phyloP scores from a whole-genome alignment of 202 grass and related monocot genomes.

The Sporobolus alterniflorus region DNA sequence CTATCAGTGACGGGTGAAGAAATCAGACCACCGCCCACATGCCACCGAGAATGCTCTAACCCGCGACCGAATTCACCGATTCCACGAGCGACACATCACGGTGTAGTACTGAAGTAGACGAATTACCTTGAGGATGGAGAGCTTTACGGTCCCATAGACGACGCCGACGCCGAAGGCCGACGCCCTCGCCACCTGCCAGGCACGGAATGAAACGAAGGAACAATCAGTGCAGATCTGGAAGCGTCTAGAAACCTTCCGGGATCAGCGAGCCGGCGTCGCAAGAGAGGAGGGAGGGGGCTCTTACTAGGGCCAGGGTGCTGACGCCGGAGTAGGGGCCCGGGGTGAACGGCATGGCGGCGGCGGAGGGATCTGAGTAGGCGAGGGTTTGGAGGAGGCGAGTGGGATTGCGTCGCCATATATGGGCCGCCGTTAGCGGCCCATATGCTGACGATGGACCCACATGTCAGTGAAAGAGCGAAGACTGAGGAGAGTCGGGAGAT shows the following conservation, averaged over 20 bases:
- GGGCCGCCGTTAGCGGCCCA: not conserved
- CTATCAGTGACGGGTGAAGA: not conserved
- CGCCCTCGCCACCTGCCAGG: constrained; percentile 74
- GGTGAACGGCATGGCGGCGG: constrained; percentile 65
- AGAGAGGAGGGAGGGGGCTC: not conserved
- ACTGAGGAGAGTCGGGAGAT: no score
- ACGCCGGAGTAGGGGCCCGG: constrained; percentile 90
- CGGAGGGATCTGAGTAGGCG: constrained; percentile 19
- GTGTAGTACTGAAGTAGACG: not conserved
- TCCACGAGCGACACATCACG: not conserved
- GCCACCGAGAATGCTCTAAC: not conserved
- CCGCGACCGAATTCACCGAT: no score
- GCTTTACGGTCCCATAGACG: constrained; percentile 87
- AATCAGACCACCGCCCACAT: not conserved
- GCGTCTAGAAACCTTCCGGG: not conserved
- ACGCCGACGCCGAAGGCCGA: constrained; percentile 74
- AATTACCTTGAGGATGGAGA: constrained; percentile 84
- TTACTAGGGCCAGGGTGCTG: constrained; percentile 87
- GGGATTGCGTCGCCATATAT: constrained; percentile 10
- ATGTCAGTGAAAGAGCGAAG: constrained; percentile 1
- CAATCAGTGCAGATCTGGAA: constrained; percentile 32
- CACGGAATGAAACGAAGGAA: not conserved
- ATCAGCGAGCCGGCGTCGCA: not conserved
- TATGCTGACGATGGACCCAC: constrained; percentile 4
- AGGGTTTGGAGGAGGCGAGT: constrained; percentile 6